Percentiles rank a stretch among this genome's conserved stretches.
Conservation (phyloP, 495 filamentous ascomycete genomes). For the Aspergillus coremiiformis region DNA sequence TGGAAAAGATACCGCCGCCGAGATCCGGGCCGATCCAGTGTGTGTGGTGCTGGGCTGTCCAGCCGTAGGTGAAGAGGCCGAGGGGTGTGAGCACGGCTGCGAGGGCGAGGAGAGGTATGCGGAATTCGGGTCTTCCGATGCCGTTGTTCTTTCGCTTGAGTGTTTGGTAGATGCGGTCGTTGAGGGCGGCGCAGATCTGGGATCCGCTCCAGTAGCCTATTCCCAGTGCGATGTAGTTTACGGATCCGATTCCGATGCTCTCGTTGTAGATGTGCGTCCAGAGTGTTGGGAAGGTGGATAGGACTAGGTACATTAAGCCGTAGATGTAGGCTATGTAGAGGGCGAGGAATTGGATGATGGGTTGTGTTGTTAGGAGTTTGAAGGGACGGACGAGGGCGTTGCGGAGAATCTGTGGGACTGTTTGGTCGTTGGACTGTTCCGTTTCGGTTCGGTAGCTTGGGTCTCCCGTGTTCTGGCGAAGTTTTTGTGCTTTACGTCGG, state of each 20-base stretch:
- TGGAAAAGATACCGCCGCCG: slow-evolving; percentile 50
- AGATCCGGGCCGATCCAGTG: slow-evolving; percentile 55
- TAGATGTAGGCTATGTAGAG: slow-evolving; percentile 8
- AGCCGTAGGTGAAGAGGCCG: slow-evolving; percentile 59
- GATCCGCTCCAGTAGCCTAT: slow-evolving; percentile 55
- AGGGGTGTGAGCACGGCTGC: slow-evolving; percentile 46
- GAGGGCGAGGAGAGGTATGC: slow-evolving; percentile 49
- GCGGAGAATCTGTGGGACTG: slow-evolving; percentile 38
- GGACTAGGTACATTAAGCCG: slow-evolving; percentile 3
- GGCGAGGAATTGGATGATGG: slow-evolving; percentile 1
- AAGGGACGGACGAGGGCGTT: slow-evolving; percentile 13
- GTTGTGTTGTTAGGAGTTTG: slow-evolving; percentile 4
- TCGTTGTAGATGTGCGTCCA: slow-evolving; percentile 53
- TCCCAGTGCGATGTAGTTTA: slow-evolving; percentile 61
- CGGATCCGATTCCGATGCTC: slow-evolving; percentile 50
- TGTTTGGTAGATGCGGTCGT: slow-evolving; percentile 53
- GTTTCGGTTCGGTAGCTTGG: slow-evolving; percentile 36
- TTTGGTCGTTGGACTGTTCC: slow-evolving; percentile 46
- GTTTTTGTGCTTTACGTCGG: slow-evolving; percentile 40
- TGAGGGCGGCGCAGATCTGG: slow-evolving; percentile 51
- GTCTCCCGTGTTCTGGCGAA: slow-evolving; percentile 57
- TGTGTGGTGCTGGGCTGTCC: slow-evolving; percentile 43
- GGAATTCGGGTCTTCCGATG: slow-evolving; percentile 41
- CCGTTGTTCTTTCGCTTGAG: slow-evolving; percentile 54
- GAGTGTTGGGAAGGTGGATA: slow-evolving; percentile 20